These are phyloP conservation scores for Ochromonas danica DNA, from an alignment of 108 stramenopile genomes.

Conservation along the genomic window DNA sequence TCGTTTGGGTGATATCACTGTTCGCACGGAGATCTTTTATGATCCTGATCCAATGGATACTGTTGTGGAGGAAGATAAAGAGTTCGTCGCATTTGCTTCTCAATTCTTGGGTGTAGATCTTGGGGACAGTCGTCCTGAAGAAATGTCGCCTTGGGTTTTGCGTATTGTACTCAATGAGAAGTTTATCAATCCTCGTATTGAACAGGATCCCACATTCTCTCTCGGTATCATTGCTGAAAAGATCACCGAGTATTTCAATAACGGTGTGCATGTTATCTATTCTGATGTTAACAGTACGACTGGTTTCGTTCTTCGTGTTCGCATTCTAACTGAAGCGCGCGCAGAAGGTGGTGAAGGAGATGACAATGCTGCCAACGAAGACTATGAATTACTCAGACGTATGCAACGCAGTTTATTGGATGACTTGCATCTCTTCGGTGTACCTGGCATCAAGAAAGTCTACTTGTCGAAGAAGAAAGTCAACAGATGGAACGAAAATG, in stretches of 20 bases:
- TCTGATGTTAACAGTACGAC: not conserved
- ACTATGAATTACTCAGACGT: not conserved
- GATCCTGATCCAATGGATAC: conserved; percentile 88
- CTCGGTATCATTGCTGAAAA: conserved; percentile 67
- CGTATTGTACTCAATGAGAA: conserved; percentile 88
- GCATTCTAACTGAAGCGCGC: not conserved
- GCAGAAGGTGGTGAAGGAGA: not conserved
- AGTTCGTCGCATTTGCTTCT: conserved; percentile 62
- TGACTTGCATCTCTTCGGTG: conserved; percentile 30
- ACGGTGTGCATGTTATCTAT: not conserved
- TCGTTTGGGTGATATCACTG: conserved; percentile 79
- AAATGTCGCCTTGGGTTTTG: conserved; percentile 89
- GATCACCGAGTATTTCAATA: conserved; percentile 67
- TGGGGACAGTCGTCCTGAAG: conserved; percentile 71
- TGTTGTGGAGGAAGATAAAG: conserved; percentile 81
- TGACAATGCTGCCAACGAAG: not conserved
- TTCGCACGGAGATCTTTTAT: conserved; percentile 88
- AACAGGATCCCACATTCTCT: not conserved
- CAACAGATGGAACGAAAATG: conserved; percentile 73
- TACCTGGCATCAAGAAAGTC: conserved; percentile 43
- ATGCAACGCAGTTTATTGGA: conserved; percentile 27
- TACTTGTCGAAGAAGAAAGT: conserved; percentile 84
- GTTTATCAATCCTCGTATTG: conserved; percentile 37
- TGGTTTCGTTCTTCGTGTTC: conserved; percentile 9
- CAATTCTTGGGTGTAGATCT: not conserved